Evolutionary conservation across 1,284 basidiomycete species (phyloP).

Genomic region (Ustilago shanxiensis): DNA sequence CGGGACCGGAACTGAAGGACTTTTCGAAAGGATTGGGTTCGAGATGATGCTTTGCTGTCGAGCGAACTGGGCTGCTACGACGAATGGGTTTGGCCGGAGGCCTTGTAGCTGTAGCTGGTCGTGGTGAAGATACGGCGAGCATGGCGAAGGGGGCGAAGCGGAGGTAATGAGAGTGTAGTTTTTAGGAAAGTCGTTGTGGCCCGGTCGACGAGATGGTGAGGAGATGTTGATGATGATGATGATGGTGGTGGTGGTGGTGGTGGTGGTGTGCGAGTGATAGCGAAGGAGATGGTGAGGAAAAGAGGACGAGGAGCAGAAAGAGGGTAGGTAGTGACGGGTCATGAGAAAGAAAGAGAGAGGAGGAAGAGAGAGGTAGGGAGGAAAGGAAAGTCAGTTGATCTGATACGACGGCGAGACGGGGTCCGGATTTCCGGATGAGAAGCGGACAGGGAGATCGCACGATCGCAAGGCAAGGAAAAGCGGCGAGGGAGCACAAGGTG

Average conservation of each 20-base stretch:
- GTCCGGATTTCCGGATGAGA: neutral
- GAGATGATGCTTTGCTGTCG: slow-evolving; percentile 72
- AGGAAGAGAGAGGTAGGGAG: neutral
- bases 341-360: too few relatives aligned
- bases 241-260: neutral
- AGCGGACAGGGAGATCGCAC: slow-evolving; percentile 21
- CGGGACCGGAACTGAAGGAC: slow-evolving; percentile 79
- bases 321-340: too few relatives aligned
- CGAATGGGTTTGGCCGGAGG: slow-evolving; percentile 43
- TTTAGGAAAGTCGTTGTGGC: neutral
- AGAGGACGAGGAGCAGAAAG: too few relatives aligned
- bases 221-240: neutral
- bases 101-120: slow-evolving; percentile 46
- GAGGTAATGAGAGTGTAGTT: too few relatives aligned
- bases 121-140: slow-evolving; percentile 35
- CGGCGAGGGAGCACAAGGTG: neutral
- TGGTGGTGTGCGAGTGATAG: neutral
- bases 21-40: slow-evolving; percentile 98
- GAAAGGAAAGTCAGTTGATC: neutral
- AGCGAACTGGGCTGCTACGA: slow-evolving; percentile 29
- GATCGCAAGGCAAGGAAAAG: slow-evolving; percentile 9
- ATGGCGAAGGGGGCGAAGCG: slow-evolving; percentile 31
- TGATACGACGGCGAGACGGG: neutral
- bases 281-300: neutral
- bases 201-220: slow-evolving; percentile 6